Evolutionary conservation across 257 asterid species (phyloP), one percentile per base, ranked within the genome.

Genomic region (Datura wrightii): DNA sequence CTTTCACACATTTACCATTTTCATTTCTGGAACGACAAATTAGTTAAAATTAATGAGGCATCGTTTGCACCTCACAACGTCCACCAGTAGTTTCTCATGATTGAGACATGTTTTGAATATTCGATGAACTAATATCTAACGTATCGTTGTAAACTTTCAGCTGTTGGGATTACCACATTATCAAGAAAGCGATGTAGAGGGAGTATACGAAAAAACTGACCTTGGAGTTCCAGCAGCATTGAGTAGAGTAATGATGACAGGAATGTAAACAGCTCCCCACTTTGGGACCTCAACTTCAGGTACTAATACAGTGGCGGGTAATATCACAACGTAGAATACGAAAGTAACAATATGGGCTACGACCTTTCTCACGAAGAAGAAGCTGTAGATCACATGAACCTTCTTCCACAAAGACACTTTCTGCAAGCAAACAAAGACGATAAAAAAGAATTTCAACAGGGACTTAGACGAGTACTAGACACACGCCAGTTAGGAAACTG

Each of bases 261-360:
- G 99, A 54, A 95, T 91, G 78, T 97, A 97, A 78, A 97, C 90
- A 0, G 97, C 95, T 16, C 96, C 98, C 99, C 99, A 97, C n/a
- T 87, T 93, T 0, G 99, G 99, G 31, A 97, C 90, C 72, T 89
- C 80, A 69, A 97, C 97, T 87, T 97, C 98, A 0, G 99, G 98
- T 44, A 97, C 97, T 41, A 95, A 87, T 48, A 97, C 98, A 4
- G 98, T 91, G 6, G 98, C 94, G 4, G 99, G 99, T 11, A 97
- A 88, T 6, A 97, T 92, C 16, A 97, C 85, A 44, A 98, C 93
- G 82, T 95, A 97, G 66, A 95, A 94, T 36, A 88, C 79, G 85
- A 95, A 97, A 11, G 99, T 95, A 84, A 93, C 98, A 31, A 93
- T 83, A 60, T 97, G 98, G 24, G 99, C 99, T 6, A 95, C 86